Conservation (phyloP, 2,329 filamentous ascomycete species). For the Cladosporium sp. region DNA sequence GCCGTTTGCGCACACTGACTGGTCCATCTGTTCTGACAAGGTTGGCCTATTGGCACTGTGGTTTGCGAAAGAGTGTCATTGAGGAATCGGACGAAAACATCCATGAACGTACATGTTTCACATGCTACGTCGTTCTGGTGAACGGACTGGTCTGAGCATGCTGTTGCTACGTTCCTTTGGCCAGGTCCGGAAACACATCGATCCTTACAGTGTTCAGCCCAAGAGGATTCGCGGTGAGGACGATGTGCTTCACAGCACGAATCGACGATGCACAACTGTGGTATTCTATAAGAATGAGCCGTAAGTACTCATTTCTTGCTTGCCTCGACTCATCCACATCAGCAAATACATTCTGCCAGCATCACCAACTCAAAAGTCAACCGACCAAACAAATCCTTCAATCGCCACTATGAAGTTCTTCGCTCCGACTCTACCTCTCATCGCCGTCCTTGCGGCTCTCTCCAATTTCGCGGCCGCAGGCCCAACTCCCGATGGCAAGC, state of each 20-base stretch:
- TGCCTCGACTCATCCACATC: background rate
- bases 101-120: background rate
- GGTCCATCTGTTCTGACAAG: background rate
- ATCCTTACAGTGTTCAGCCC: conserved; percentile 1
- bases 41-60: background rate
- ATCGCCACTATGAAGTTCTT: conserved; percentile 5
- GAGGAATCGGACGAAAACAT: background rate
- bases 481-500: background rate
- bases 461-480: background rate
- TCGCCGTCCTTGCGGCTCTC: background rate
- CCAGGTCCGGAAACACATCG: background rate
- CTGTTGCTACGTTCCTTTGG: background rate
- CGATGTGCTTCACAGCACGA: too few relatives aligned
- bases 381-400: background rate
- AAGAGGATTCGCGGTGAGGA: background rate
- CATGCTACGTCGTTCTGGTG: background rate
- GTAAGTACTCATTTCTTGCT: too few relatives aligned
- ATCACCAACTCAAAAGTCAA: background rate
- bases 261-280: background rate
- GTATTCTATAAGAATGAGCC: background rate
- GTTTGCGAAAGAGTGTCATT: background rate
- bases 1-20: background rate
- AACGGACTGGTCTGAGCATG: background rate
- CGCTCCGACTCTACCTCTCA: conserved; percentile 1
- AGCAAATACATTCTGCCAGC: background rate